Evolutionary conservation across 1,139 yeast species (phyloP), one percentile per base, ranked within the genome.

Genomic region (Blastobotrys arbuscula): DNA sequence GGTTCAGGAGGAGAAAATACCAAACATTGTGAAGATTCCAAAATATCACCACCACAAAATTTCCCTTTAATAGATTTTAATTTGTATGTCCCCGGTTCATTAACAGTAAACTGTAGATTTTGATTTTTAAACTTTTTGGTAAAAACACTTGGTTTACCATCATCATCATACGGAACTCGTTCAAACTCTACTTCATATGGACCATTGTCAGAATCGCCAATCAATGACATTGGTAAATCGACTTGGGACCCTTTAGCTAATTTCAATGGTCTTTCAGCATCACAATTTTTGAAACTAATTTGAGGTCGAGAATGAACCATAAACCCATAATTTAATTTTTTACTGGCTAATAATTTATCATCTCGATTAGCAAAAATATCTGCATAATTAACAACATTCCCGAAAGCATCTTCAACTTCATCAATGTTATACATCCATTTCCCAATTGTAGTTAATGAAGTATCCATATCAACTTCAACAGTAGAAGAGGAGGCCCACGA

Each of bases 371-470:
- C 75, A 57, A 80, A 87, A 49, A 77, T 74, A 49, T 81, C 77
- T 1, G 74, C 74, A 57, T 81, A 87, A 49, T 77, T 74, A 49
- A 81, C 77, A 2, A 68, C 57, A 58, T 86, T 86, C 0, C 96
- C 96, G 53, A 87, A 71, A 1, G 84, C 84, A 65, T 90, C 97
- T 9, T 75, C 74, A 6, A 89, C 76, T 53, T 78, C 79, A 40
- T 79, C 77, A 39, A 90, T 73, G 45, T 79, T 79, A 60, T 85
- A 88, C 35, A 78, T 74, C 63, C 86, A 75, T 19, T 69, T 70
- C 13, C 95, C 95, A 6, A 78, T 69, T 19, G 72, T 68, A 13
- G 71, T 70, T 34, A 78, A 47, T 10, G 71, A 66, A n/a, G 75
- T 68, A 47, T 77, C 79, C 50, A 81, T 60, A 21, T 75, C 75